Conservation (phyloP, 148 eudicot genomes). For the Rhododendron mucronatum region DNA sequence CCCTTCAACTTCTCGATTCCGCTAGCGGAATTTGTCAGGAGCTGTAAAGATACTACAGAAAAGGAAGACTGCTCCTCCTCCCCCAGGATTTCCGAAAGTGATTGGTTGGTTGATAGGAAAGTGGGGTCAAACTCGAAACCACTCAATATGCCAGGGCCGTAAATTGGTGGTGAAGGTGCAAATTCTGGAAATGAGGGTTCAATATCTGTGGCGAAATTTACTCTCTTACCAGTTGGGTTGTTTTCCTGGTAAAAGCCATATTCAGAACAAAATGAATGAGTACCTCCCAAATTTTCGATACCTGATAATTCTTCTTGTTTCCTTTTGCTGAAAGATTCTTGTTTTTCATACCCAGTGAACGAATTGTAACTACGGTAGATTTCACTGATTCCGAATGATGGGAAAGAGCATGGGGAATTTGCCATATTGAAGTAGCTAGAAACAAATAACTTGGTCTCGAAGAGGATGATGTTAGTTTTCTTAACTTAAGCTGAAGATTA, state of each 20-base stretch:
- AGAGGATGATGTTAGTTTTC: neutral
- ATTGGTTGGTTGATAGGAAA: neutral
- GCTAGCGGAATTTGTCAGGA: neutral
- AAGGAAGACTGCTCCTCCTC: constrained; percentile 5
- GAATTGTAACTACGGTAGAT: neutral
- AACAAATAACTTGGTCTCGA: neutral
- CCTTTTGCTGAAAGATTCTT: neutral
- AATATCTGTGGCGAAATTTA: neutral
- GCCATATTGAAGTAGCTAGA: constrained; percentile 2
- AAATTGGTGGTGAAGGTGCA: neutral
- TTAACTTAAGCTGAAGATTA: neutral
- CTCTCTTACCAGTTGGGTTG: neutral
- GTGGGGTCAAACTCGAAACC: neutral
- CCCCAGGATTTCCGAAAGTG: neutral
- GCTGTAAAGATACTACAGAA: constrained; percentile 15
- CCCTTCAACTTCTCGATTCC: constrained; percentile 4
- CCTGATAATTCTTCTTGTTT: neutral
- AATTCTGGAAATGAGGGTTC: neutral
- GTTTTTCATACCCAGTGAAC: neutral
- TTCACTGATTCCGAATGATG: neutral
- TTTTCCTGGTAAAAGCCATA: constrained; percentile 1
- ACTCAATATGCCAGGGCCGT: neutral
- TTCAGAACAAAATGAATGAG: neutral
- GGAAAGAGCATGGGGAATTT: neutral
- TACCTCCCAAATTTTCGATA: neutral